Evolutionary conservation across 176 grass and related monocot genomes (phyloP).

Genomic region (Eleusine indica): DNA sequence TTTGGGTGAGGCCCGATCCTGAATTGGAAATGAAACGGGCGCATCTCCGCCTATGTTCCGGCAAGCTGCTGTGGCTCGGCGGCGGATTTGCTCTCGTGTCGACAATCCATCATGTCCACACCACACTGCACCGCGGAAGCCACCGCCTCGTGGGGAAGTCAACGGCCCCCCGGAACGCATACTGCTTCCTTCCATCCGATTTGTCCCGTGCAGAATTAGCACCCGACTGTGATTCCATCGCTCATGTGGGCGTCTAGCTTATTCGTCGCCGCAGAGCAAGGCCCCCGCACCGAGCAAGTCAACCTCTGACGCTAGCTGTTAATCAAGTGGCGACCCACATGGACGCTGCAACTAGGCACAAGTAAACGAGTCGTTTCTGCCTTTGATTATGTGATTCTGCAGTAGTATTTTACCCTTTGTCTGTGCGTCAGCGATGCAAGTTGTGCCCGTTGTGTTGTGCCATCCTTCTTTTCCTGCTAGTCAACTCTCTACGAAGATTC

Average conservation of each 20-base stretch:
- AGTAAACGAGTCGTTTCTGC: too few relatives aligned
- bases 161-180: neutral
- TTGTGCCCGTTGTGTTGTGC: neutral
- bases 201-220: slow-evolving; percentile 29
- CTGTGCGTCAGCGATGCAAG: neutral
- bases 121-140: neutral
- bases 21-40: neutral
- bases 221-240: neutral
- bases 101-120: neutral
- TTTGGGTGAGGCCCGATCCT: neutral
- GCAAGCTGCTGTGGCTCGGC: neutral
- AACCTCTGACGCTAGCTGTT: slow-evolving; percentile 20
- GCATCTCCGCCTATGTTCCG: neutral
- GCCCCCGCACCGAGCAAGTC: slow-evolving; percentile 16
- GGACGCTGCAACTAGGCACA: too few relatives aligned
- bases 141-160: neutral
- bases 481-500: slow-evolving; percentile 28
- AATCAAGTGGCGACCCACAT: neutral
- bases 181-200: neutral
- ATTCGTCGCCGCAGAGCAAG: slow-evolving; percentile 26
- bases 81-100: neutral
- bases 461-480: neutral
- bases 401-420: too few relatives aligned
- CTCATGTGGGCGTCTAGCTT: slow-evolving; percentile 20
- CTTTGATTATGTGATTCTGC: too few relatives aligned